Conservation (phyloP, 2,329 filamentous ascomycete species). For the Triangularia verruculosa region DNA sequence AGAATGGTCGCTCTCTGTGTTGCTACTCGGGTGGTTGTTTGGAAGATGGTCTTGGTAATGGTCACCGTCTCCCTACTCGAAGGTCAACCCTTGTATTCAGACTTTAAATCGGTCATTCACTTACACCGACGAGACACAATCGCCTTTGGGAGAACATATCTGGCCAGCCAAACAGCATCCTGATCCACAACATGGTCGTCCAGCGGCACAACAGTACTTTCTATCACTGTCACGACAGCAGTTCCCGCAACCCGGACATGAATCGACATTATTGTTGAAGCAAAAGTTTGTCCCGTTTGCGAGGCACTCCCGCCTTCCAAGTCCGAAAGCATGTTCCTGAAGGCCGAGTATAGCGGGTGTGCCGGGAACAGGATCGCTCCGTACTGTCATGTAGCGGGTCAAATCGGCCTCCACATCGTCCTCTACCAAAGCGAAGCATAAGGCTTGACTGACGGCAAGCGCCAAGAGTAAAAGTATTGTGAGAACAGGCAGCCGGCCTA, state of each 20-base stretch:
- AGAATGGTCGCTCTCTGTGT: constrained; percentile 26
- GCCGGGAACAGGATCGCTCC: constrained; percentile 22
- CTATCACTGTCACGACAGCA: constrained; percentile 29
- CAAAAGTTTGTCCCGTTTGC: constrained; percentile 36
- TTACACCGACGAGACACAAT: constrained; percentile 28
- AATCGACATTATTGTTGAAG: constrained; percentile 31
- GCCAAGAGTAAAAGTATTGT: background rate
- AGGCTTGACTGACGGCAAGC: background rate
- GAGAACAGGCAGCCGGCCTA: constrained; percentile 16
- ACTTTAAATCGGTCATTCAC: background rate
- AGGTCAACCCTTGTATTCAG: background rate
- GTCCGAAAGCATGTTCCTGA: constrained; percentile 16
- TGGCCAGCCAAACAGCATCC: constrained; percentile 34
- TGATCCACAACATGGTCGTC: constrained; percentile 31
- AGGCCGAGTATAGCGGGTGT: constrained; percentile 24
- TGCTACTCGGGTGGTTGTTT: constrained; percentile 20
- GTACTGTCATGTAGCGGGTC: constrained; percentile 3
- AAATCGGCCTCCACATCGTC: constrained; percentile 1
- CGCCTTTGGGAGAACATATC: constrained; percentile 30
- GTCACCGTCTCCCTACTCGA: constrained; percentile 19
- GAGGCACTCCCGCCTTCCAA: constrained; percentile 30
- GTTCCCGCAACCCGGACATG: constrained; percentile 31
- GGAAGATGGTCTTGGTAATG: constrained; percentile 21
- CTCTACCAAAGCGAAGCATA: background rate
- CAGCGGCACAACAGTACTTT: constrained; percentile 30